Percentiles rank a stretch among this genome's conserved stretches.
These are phyloP conservation scores for Agapanthus africanus DNA, from an alignment of 106 monocot species.

Conservation along the genomic window DNA sequence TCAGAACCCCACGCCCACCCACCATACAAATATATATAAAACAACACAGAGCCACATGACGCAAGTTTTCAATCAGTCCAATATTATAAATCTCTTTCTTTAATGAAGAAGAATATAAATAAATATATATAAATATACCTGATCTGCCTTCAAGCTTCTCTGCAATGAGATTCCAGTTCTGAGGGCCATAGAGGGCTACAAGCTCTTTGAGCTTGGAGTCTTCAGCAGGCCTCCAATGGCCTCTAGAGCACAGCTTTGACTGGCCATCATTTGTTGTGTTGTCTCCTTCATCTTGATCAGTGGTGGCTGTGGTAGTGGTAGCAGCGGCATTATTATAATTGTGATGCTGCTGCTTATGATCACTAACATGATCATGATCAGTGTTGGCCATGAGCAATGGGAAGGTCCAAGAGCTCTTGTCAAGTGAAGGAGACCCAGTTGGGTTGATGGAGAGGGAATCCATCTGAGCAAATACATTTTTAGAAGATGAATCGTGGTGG, in stretches of 20 bases:
- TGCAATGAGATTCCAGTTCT: slow-evolving; percentile 97
- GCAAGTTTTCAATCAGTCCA: no score
- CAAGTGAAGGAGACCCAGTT: slow-evolving; percentile 7
- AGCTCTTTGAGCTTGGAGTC: slow-evolving; percentile 85
- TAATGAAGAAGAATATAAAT: background rate
- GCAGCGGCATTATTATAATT: background rate
- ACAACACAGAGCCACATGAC: background rate
- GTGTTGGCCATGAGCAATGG: slow-evolving; percentile 8
- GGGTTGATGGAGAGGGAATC: slow-evolving; percentile 51
- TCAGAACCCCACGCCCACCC: no score
- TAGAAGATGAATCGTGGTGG: slow-evolving; percentile 25
- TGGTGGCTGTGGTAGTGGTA: background rate
- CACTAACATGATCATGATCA: background rate
- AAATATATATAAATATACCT: slow-evolving; percentile 47
- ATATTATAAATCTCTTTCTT: background rate
- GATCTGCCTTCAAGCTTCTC: slow-evolving; percentile 89
- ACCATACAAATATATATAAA: slow-evolving; percentile 5
- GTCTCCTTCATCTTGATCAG: slow-evolving; percentile 12
- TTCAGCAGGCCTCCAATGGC: slow-evolving; percentile 91
- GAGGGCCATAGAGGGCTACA: slow-evolving; percentile 79
- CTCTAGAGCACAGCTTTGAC: slow-evolving; percentile 63
- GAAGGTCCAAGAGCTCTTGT: background rate
- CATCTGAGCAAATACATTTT: slow-evolving; percentile 32
- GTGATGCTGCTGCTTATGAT: background rate
- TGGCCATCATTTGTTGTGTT: slow-evolving; percentile 28